phyloP scores from a whole-genome alignment of 2,329 filamentous ascomycete genomes.

The Dichotomopilus funicola region DNA sequence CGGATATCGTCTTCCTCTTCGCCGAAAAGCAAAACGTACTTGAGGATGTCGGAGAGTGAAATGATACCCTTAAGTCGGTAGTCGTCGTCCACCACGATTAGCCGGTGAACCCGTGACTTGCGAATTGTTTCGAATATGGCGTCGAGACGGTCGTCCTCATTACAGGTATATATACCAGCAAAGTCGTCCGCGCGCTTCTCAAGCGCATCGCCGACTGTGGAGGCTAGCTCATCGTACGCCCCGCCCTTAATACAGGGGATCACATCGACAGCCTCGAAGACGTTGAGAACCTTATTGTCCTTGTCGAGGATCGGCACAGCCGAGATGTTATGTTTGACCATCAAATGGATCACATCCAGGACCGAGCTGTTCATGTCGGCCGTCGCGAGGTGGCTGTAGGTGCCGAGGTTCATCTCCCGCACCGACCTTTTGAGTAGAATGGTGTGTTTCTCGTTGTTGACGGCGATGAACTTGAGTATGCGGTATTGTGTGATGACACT shows the following conservation, averaged over 20 bases:
- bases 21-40: conserved; percentile 82
- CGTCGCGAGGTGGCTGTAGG: conserved; percentile 73
- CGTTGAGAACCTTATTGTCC: conserved; percentile 74
- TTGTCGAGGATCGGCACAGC: conserved; percentile 88
- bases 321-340: conserved; percentile 90
- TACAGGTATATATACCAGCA: conserved; percentile 94
- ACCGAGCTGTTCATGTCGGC: conserved; percentile 85
- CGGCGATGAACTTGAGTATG: conserved; percentile 96
- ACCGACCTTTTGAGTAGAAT: conserved; percentile 83
- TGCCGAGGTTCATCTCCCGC: conserved; percentile 76
- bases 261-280: conserved; percentile 96
- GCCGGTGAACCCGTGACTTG: conserved; percentile 85
- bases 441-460: conserved; percentile 81
- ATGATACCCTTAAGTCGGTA: conserved; percentile 81
- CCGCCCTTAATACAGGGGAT: conserved; percentile 93
- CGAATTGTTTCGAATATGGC: conserved; percentile 96
- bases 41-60: conserved; percentile 91
- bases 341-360: conserved; percentile 86
- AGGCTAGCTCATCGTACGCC: conserved; percentile 81
- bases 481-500: conserved; percentile 98
- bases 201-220: conserved; percentile 81
- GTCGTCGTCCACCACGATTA: conserved; percentile 89
- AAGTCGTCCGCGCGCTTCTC: conserved; percentile 85
- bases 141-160: conserved; percentile 81
- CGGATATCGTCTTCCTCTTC: conserved; percentile 48